These are phyloP conservation scores for Penicillium sp. DNA, from an alignment of 2,329 filamentous ascomycete species.

Conservation along the genomic window DNA sequence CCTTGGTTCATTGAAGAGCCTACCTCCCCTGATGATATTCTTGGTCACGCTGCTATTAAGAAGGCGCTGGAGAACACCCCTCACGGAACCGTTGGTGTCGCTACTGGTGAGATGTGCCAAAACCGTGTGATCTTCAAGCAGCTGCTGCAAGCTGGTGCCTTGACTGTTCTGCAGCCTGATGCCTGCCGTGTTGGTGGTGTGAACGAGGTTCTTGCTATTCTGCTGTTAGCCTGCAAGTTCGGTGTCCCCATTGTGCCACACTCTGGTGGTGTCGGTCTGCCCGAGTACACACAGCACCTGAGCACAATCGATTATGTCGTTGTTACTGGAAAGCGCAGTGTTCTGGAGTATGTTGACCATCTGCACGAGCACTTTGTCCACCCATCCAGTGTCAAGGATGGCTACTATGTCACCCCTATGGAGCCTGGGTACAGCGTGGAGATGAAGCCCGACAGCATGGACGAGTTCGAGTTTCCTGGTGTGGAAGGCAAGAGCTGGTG, in stretches of 20 bases:
- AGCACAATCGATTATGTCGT: slow-evolving; percentile 91
- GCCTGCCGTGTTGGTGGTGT: slow-evolving; percentile 87
- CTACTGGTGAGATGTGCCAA: slow-evolving; percentile 93
- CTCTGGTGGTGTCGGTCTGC: slow-evolving; percentile 83
- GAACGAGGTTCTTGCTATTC: slow-evolving; percentile 87
- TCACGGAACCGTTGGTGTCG: slow-evolving; percentile 71
- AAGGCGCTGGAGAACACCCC: slow-evolving; percentile 66
- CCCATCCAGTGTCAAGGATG: slow-evolving; percentile 76
- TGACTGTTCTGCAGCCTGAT: slow-evolving; percentile 88
- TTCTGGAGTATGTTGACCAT: slow-evolving; percentile 91
- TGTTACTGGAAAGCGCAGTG: slow-evolving; percentile 75
- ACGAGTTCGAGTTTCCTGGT: slow-evolving; percentile 73
- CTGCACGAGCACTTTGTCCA: slow-evolving; percentile 91
- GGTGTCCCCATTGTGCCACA: slow-evolving; percentile 83
- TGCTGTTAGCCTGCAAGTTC: slow-evolving; percentile 72
- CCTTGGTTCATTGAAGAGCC: slow-evolving; percentile 93
- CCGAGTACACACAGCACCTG: slow-evolving; percentile 91
- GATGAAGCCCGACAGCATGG: slow-evolving; percentile 90
- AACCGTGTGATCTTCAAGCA: slow-evolving; percentile 95
- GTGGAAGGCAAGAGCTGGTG: slow-evolving; percentile 81
- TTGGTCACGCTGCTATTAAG: slow-evolving; percentile 82
- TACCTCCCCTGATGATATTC: slow-evolving; percentile 84
- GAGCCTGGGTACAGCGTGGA: slow-evolving; percentile 88
- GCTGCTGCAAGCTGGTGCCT: slow-evolving; percentile 74
- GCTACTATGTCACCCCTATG: slow-evolving; percentile 82